Base-by-base conservation (phyloP, 2,329 filamentous ascomycete genomes). In the Colletotrichum plurivorum region DNA sequence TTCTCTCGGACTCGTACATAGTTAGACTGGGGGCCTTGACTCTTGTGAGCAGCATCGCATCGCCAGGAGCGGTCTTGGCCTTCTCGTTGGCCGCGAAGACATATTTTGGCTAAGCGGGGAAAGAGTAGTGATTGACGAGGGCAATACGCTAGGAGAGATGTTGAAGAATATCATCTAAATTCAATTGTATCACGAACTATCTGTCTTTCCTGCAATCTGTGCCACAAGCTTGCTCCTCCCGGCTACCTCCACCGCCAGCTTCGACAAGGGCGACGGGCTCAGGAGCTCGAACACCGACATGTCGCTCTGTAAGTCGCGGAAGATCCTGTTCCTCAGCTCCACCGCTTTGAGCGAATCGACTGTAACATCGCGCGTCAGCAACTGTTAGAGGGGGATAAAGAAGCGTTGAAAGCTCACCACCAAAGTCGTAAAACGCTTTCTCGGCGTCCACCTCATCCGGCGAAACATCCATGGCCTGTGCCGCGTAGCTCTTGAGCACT, bases 361-460 rank as follows among this genome's bases (percentile, higher is more conserved):
- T 63, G 31, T 1, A 13, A 6, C 5, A 25, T 41, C 3, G 2
- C 0, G 8, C 53, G 22, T 57, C 10, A 57, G 61, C 39, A 36
- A 18, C 36, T 27, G 10, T 25, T 13, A 51, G 16, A 1, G 27
- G n/a, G 6, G 9, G 27, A 8, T 6, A n/a, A 52, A 25, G 8
- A 46, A 2, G 6, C 10, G n/a, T 1, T 52, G 16, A 5, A 6
- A 27, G 58, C 49, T 0, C 55, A 67, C 57, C 57, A 39, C 60
- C 65, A 64, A 64, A 63, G 31, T 68, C 65, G n/a, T 59, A 57
- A n/a, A 64, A 63, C 4, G 58, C 59, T 4, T 68, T 68, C 18
- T 62, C 63, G 3, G 36, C 22, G 39, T 67, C 64, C 9, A 67
- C 45, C 5, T 62, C 64, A 0, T 55, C 53, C 1, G 16, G 8